Percentiles rank a stretch among this genome's conserved stretches.
phyloP scores from a whole-genome alignment of 306 rosid genomes.

The Rosa multiflora region DNA sequence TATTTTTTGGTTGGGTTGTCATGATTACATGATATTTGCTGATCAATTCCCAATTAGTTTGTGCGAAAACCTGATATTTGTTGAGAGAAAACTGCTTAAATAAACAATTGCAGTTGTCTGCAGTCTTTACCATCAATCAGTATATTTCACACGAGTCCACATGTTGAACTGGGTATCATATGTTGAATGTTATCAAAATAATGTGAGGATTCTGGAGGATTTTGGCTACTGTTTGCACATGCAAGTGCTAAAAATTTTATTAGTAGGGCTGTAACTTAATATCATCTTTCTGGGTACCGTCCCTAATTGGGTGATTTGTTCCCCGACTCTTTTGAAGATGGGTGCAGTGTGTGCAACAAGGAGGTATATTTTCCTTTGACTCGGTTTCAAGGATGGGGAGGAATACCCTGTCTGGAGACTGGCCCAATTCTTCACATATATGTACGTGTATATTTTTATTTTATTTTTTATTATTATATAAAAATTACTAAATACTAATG shows the following conservation, averaged over 20 bases:
- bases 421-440: background rate
- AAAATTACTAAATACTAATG: background rate
- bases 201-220: background rate
- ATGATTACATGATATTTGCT: background rate
- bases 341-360: no score
- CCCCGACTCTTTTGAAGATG: no score
- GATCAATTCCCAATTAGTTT: background rate
- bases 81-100: background rate
- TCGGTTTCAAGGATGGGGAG: background rate
- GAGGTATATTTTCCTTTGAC: background rate
- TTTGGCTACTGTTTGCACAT: no score
- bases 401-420: background rate
- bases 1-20: conserved; percentile 4
- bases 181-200: background rate
- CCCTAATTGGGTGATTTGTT: no score
- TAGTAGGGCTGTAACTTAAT: no score
- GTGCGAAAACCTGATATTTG: background rate
- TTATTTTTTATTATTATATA: background rate
- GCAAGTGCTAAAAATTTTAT: no score
- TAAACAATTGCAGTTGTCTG: background rate
- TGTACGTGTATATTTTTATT: background rate
- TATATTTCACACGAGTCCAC: background rate
- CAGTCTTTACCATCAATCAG: background rate
- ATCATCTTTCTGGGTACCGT: no score
- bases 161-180: background rate